Evolutionary conservation across 176 grass and related monocot genomes (phyloP), one percentile per base, ranked within the genome.

Genomic region (Oryza glaberrima): DNA sequence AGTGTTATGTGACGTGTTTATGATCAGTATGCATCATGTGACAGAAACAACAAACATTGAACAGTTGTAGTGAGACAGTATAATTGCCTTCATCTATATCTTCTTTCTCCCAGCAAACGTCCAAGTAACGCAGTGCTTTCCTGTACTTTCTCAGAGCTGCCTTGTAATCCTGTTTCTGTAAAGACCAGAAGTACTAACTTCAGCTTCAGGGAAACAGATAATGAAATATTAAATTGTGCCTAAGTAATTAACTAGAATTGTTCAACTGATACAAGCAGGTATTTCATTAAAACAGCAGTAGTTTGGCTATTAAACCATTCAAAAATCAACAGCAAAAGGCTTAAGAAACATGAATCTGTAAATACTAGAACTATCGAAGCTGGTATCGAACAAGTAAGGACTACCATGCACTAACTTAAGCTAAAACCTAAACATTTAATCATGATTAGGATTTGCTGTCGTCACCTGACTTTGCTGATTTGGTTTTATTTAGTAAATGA

Each of bases 71-170:
- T 49, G 58, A 26, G 80, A 65, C 65, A 80, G 66, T 68, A 75
- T 83, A 69, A 69, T 78, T 71, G 56, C 93, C 96, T 94, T 99
- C 96, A 67, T 99, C 93, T 83, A 99, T 99, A 81, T 94, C 96
- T 91, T 99, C 96, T 86, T 99, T 99, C 75, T 99, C 94, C 96
- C 96, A 96, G 86, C 96, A 96, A 88, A 96, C 83, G 76, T 99
- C 96, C 81, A 99, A 90, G 71, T 96, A 99, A 30, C 91, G 89
- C 65, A 99, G 82, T 80, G 93, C 90, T 88, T 99, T 99, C 83
- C 93, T 92, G 75, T 99, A 99, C 81, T 99, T 99, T 79, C 94
- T 96, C 67, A 96, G 81, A 85, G 96, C 94, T 74, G 91, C 89
- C 76, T 99, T 99, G 73, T 92, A 99, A 69, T 99, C 93, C 58